phyloP scores from a whole-genome alignment of 805 yeast species.

The Blastobotrys americana region DNA sequence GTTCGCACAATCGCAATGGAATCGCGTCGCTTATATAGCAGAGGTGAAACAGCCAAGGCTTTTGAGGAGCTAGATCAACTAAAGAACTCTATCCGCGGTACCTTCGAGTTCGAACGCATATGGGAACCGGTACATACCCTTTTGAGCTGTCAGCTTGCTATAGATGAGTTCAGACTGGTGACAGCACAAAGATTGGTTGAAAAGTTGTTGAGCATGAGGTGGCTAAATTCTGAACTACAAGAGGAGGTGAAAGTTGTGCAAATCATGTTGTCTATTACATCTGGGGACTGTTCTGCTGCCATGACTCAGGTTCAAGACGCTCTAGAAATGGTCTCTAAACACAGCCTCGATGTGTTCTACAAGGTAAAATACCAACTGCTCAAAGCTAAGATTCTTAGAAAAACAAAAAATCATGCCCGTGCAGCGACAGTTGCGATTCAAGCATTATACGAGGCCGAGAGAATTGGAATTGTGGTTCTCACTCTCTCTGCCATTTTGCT shows the following conservation, averaged over 20 bases:
- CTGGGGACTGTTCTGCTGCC: constrained; percentile 11
- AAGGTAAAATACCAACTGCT: constrained; percentile 41
- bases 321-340: constrained; percentile 39
- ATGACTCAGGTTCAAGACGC: constrained; percentile 36
- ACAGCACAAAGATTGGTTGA: constrained; percentile 9
- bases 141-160: constrained; percentile 6
- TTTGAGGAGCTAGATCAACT: constrained; percentile 5
- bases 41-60: constrained; percentile 7
- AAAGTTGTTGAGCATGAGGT: constrained; percentile 2
- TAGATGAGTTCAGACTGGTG: constrained; percentile 8
- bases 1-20: neutral
- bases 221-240: constrained; percentile 3
- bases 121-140: constrained; percentile 16
- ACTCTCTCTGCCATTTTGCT: constrained; percentile 42
- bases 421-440: constrained; percentile 45
- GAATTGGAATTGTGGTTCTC: constrained; percentile 40
- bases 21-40: neutral
- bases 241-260: constrained; percentile 18
- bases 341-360: constrained; percentile 47
- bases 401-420: constrained; percentile 35
- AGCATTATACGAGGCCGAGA: constrained; percentile 42
- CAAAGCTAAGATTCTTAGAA: constrained; percentile 38
- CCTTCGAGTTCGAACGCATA: constrained; percentile 12
- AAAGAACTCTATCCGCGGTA: constrained; percentile 4
- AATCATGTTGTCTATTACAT: constrained; percentile 19